phyloP scores from a whole-genome alignment of 2,329 filamentous ascomycete genomes.

The Cadophora sp. region DNA sequence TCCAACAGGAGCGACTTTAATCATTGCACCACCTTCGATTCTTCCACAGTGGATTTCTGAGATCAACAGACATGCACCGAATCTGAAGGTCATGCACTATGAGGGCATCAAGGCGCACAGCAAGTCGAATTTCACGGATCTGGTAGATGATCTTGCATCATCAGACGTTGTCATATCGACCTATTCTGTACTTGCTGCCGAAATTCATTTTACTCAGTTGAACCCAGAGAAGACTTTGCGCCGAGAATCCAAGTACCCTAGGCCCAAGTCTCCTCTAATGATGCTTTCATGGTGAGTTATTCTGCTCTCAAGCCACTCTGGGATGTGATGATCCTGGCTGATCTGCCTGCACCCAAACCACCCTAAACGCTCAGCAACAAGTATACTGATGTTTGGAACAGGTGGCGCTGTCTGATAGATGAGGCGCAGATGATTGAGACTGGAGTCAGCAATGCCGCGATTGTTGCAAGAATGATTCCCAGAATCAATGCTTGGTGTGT shows the following conservation, averaged over 20 bases:
- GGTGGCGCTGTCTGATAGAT: constrained; percentile 78
- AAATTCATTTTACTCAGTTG: constrained; percentile 77
- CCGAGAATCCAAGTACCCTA: constrained; percentile 66
- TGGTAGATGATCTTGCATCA: constrained; percentile 53
- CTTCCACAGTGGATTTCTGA: constrained; percentile 68
- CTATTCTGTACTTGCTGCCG: constrained; percentile 74
- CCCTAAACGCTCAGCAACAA: no score
- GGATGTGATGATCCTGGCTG: background rate
- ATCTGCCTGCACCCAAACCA: background rate
- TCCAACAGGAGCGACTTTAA: constrained; percentile 62
- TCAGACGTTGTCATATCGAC: constrained; percentile 70
- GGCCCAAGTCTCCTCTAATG: constrained; percentile 76
- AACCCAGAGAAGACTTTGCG: constrained; percentile 73
- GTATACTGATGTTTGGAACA: background rate
- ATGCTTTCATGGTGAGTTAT: constrained; percentile 69
- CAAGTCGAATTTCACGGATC: constrained; percentile 40
- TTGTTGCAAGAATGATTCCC: constrained; percentile 79
- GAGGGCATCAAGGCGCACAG: constrained; percentile 51
- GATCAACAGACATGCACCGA: constrained; percentile 63
- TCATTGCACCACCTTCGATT: constrained; percentile 64
- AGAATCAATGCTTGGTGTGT: constrained; percentile 90
- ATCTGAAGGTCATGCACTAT: constrained; percentile 62
- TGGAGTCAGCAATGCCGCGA: constrained; percentile 82
- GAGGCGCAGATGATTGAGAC: constrained; percentile 94
- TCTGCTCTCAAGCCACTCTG: background rate